Base-by-base conservation (phyloP, 257 asterid genomes). In the Plantago elongata region DNA sequence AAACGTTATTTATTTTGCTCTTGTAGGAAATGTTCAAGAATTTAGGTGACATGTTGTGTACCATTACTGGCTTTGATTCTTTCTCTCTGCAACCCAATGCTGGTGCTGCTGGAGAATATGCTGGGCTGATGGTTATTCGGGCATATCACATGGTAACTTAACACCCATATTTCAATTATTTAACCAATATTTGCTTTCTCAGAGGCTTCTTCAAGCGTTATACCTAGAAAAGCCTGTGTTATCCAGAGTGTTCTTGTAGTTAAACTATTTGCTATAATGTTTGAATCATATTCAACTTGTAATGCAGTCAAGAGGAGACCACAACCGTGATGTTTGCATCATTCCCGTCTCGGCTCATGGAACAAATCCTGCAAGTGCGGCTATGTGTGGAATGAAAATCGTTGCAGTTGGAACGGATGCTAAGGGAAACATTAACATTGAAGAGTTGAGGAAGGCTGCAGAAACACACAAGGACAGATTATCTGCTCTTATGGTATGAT, bases 331-430 rank as follows among this genome's bases (percentile, higher is more conserved):
- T 49, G 96, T 89, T 13, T 93, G 99, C 85, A 87, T 93, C 83
- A 93, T 93, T 68, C 99, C 97, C 13, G 96, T 87, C 65, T 93
- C 99, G 13, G 99, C 99, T 14, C 99, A 93, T 14, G 99, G 99
- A 76, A 93, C 99, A 34, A 89, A 93, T 75, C 99, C 99, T 40
- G 99, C 99, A 42, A 89, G 96, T 77, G 97, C 97, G 1, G 96
- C 97, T 47, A 93, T 89, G 97, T 93, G 99, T 55, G 99, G 99
- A 54, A 93, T 93, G 99, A 89, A 89, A 82, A 93, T 93, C 38
- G 97, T 93, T 75, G 79, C 99, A 8, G 85, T 93, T 61, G 99
- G 99, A 51, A 89, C 97, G 8, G 99, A 93, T 82, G 76, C 99
- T 5, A 93, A 93, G 82, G 99, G 99, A 67, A 93, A 93, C 76